phyloP scores from a whole-genome alignment of 345 rosid species.

The Rhodamnia argentea region DNA sequence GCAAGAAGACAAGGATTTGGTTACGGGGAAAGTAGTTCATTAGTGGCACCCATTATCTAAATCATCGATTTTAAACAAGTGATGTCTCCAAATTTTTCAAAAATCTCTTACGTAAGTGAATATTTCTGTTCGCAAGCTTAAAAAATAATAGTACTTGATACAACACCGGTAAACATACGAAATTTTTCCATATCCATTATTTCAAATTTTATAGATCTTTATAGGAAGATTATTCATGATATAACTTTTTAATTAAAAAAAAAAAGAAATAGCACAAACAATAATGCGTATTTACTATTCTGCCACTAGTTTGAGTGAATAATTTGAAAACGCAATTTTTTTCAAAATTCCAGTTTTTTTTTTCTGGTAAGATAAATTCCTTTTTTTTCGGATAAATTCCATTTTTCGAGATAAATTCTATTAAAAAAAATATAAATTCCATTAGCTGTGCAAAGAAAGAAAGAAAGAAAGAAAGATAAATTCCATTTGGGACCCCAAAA shows the following conservation, averaged over 20 bases:
- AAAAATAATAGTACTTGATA: not conserved
- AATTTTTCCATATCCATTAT: not conserved
- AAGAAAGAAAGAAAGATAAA: too few species aligned
- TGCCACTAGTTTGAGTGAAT: too few species aligned
- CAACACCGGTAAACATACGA: not conserved
- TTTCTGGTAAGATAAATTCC: too few species aligned
- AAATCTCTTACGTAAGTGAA: accelerated
- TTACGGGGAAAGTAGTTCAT: accelerated
- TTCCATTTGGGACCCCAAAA: not conserved
- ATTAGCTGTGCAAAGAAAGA: too few species aligned
- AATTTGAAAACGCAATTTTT: too few species aligned
- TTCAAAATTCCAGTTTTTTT: too few species aligned
- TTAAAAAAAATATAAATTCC: too few species aligned
- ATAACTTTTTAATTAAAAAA: not conserved
- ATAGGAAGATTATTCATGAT: accelerated
- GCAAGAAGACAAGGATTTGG: not conserved
- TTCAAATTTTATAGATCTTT: not conserved
- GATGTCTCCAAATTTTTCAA: not conserved
- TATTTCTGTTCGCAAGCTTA: accelerated
- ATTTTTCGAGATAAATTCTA: too few species aligned
- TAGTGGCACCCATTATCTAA: not conserved
- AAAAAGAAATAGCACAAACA: too few species aligned
- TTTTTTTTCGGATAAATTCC: too few species aligned
- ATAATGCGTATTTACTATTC: too few species aligned
- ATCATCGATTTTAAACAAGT: not conserved